Evolutionary conservation across 176 grass and related monocot species (phyloP).

Genomic region (Cocos nucifera): DNA sequence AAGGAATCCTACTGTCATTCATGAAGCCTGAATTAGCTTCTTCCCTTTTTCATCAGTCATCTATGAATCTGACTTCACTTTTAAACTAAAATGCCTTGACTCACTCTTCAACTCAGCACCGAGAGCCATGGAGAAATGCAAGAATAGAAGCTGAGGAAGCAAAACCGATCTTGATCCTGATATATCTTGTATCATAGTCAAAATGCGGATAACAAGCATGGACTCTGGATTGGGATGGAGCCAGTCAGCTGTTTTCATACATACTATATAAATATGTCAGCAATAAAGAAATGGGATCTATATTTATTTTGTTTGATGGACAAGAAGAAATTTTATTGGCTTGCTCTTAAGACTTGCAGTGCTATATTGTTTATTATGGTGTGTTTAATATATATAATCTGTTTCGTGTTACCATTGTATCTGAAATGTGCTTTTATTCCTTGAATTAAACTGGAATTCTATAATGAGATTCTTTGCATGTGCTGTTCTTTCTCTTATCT

Average conservation of each 20-base stretch:
- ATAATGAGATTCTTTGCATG: background rate
- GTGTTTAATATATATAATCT: background rate
- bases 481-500: background rate
- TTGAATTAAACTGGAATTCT: too few species aligned
- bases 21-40: background rate
- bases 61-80: background rate
- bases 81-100: background rate
- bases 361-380: slow-evolving; percentile 3
- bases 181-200: slow-evolving; percentile 23
- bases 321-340: slow-evolving; percentile 39
- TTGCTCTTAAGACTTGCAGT: background rate
- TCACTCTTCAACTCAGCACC: slow-evolving; percentile 48
- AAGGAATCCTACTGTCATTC: too few species aligned
- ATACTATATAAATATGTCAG: slow-evolving; percentile 44
- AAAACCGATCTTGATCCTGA: background rate
- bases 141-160: slow-evolving; percentile 63
- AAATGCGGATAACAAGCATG: slow-evolving; percentile 11
- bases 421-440: too few species aligned
- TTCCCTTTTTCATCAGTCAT: background rate
- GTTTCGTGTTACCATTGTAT: too few species aligned
- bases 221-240: slow-evolving; percentile 35
- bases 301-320: slow-evolving; percentile 34
- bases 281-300: slow-evolving; percentile 44
- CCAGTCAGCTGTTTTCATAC: slow-evolving; percentile 56
- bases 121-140: slow-evolving; percentile 80